Base-by-base conservation (phyloP, 2,329 filamentous ascomycete species). In the Pyrenochaeta sp. region DNA sequence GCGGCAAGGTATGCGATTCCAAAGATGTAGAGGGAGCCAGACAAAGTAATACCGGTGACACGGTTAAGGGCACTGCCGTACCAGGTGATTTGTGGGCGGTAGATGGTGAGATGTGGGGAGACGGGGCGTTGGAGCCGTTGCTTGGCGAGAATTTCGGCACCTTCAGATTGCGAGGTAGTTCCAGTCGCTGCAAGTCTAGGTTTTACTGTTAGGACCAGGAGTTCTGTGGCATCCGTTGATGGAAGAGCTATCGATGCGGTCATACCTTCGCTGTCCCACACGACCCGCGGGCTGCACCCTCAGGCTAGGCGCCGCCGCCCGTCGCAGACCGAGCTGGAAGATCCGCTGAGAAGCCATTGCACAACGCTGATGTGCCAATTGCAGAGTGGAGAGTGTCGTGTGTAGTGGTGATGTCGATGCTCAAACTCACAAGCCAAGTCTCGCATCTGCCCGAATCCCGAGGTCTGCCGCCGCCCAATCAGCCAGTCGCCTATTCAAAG, bases 61-160 rank as follows among this genome's bases (percentile, higher is more conserved):
- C 93, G 92, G 81, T 92, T 90, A 78, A 91, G 83, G 52, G 82
- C 87, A 66, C 87, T 88, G 65, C 84, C 83, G 77, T 91, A 88
- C 89, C 88, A 97, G 67, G 91, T 95, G 79, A 97, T 90, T 77
- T 91, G 87, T 55, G 89, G 85, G 76, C 87, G 85, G 87, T 97
- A 97, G 85, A 96, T 93, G 71, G 80, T 76, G 60, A 97, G 86
- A 75, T 97, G 92, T 49, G 93, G 93, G 40, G 91, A 85, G 68
- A 97, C 83, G 73, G 93, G 93, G 46, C 93, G 93, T 71, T 84
- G 79, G 50, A 89, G 83, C 69, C 93, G 93, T 82, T 97, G 93
- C 72, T 86, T 81, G 69, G 85, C 88, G 73, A 97, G 91, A 78
- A 96, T 86, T 64, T 84, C 74, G 61, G 84, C 69, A 61, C 78